A percentile compares a stretch with the other conserved stretches of the same genome.
These are phyloP conservation scores for Penicillium verhagenii DNA, from an alignment of 495 filamentous ascomycete species.

Conservation along the genomic window DNA sequence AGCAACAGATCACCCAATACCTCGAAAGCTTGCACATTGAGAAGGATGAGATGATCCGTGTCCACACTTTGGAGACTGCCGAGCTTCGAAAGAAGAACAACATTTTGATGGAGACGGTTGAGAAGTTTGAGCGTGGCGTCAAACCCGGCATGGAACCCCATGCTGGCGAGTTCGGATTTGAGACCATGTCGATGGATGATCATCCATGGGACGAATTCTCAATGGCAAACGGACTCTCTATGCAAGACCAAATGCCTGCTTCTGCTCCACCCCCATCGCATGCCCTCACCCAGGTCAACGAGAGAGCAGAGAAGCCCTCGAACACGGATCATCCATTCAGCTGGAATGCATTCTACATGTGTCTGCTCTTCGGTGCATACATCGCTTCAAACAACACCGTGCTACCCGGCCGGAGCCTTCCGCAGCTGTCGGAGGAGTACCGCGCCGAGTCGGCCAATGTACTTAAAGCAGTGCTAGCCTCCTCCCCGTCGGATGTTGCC, in stretches of 20 bases:
- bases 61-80: conserved; percentile 89
- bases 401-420: conserved; percentile 61
- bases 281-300: conserved; percentile 25
- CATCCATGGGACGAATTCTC: conserved; percentile 77
- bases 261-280: conserved; percentile 18
- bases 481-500: conserved; percentile 37
- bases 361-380: conserved; percentile 94
- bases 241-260: conserved; percentile 44
- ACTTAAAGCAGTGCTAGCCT: conserved; percentile 84
- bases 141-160: conserved; percentile 59
- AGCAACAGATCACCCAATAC: conserved; percentile 70
- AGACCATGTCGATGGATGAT: conserved; percentile 74
- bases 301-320: conserved; percentile 65
- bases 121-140: conserved; percentile 69
- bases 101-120: conserved; percentile 80
- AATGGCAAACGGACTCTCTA: conserved; percentile 59
- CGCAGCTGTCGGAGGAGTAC: conserved; percentile 88
- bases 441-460: conserved; percentile 89
- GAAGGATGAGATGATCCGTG: conserved; percentile 86
- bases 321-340: conserved; percentile 51
- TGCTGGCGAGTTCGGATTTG: conserved; percentile 75
- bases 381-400: conserved; percentile 80
- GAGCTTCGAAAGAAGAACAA: conserved; percentile 95
- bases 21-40: conserved; percentile 76
- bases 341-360: conserved; percentile 65